Conservation (phyloP, 2,329 filamentous ascomycete genomes). For the Ciborinia camelliae region DNA sequence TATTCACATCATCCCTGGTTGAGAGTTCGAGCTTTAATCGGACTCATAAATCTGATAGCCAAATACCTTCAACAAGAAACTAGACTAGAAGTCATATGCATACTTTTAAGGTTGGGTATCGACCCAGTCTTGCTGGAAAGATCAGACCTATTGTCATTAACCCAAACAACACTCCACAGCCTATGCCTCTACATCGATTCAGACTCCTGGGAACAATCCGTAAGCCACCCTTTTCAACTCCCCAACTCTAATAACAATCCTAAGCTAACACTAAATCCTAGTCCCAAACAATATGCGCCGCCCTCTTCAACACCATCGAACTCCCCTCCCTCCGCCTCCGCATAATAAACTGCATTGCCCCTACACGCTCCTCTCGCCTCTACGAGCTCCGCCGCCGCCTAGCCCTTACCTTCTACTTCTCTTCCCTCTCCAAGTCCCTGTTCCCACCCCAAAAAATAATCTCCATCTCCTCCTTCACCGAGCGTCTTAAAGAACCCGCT, state of each 20-base stretch:
- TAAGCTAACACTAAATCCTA: slow-evolving; percentile 33
- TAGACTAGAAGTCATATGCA: slow-evolving; percentile 41
- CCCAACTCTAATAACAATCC: background rate
- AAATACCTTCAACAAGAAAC: slow-evolving; percentile 29
- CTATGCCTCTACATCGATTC: slow-evolving; percentile 45
- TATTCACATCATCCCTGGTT: slow-evolving; percentile 34
- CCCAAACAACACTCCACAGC: slow-evolving; percentile 44
- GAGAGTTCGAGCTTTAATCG: slow-evolving; percentile 29
- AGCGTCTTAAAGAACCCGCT: slow-evolving; percentile 46
- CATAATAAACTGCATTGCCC: slow-evolving; percentile 57
- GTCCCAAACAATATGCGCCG: slow-evolving; percentile 50
- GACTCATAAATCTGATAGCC: slow-evolving; percentile 30
- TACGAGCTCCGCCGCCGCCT: slow-evolving; percentile 64
- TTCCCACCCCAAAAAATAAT: slow-evolving; percentile 42
- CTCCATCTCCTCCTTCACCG: slow-evolving; percentile 43
- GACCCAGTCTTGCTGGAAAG: slow-evolving; percentile 50
- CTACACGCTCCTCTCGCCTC: slow-evolving; percentile 44
- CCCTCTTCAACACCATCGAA: slow-evolving; percentile 46
- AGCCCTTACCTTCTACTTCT: slow-evolving; percentile 61
- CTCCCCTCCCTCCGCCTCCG: slow-evolving; percentile 53
- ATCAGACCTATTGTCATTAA: slow-evolving; percentile 41
- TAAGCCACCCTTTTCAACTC: slow-evolving; percentile 30
- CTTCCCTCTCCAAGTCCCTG: slow-evolving; percentile 44
- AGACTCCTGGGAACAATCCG: slow-evolving; percentile 40
- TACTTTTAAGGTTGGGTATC: slow-evolving; percentile 53